Conservation (phyloP, 2,329 filamentous ascomycete genomes). For the Lachnum nothofagi region DNA sequence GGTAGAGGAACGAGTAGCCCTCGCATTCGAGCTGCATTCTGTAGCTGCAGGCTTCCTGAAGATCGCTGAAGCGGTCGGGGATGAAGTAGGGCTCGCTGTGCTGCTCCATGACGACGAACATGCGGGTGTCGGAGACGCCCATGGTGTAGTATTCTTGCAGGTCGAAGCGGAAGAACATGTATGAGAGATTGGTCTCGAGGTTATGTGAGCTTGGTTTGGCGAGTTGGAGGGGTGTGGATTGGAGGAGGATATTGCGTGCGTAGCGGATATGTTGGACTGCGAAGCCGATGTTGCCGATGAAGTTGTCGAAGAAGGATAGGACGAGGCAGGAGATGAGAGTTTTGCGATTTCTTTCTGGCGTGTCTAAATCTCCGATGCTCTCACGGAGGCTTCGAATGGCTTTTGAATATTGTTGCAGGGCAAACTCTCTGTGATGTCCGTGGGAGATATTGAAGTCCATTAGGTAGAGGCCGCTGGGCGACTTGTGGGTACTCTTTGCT, state of each 20-base stretch:
- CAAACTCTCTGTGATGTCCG: constrained; percentile 21
- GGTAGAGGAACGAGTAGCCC: constrained; percentile 35
- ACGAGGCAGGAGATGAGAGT: constrained; percentile 23
- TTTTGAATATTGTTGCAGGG: constrained; percentile 26
- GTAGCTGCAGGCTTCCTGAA: constrained; percentile 26
- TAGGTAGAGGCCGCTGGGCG: constrained; percentile 11
- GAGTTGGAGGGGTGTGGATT: constrained; percentile 35
- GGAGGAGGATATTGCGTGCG: constrained; percentile 24
- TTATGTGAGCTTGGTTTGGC: too few species aligned
- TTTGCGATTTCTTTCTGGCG: constrained; percentile 3
- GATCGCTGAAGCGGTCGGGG: constrained; percentile 37
- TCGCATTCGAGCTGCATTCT: constrained; percentile 33
- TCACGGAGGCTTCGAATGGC: constrained; percentile 23
- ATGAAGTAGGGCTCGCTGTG: constrained; percentile 50
- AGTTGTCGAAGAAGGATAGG: constrained; percentile 26
- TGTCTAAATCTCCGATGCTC: constrained; percentile 10
- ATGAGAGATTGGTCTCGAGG: constrained; percentile 50
- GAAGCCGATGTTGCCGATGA: constrained; percentile 43
- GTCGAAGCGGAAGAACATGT: constrained; percentile 56
- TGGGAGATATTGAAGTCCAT: constrained; percentile 20
- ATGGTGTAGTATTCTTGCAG: constrained; percentile 36
- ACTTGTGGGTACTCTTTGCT: constrained; percentile 13
- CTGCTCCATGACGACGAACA: constrained; percentile 61
- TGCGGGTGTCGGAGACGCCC: constrained; percentile 50
- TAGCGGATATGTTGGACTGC: constrained; percentile 51